Evolutionary conservation across 2,329 filamentous ascomycete genomes (phyloP).

Genomic region (Penicillium sp.): DNA sequence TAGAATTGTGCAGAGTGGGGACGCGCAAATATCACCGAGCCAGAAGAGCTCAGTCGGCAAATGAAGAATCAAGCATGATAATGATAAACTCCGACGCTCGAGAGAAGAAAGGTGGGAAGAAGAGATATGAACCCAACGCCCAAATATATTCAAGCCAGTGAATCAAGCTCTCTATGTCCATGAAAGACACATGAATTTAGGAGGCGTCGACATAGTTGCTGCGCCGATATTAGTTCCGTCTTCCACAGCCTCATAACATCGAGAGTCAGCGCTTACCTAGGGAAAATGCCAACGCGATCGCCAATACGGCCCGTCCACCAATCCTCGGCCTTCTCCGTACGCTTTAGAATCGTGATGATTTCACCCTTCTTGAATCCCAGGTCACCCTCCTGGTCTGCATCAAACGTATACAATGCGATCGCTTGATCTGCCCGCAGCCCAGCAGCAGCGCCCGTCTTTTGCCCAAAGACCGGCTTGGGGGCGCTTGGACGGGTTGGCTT

Average conservation of each 20-base stretch:
- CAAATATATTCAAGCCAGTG: constrained; percentile 16
- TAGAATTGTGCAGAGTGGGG: neutral
- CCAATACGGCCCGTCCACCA: constrained; percentile 97
- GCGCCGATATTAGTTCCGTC: constrained; percentile 9
- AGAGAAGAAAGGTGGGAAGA: constrained; percentile 12
- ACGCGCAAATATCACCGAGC: neutral
- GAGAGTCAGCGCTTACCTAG: constrained; percentile 53
- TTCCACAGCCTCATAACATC: too few species aligned
- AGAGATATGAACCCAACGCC: constrained; percentile 15
- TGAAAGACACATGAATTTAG: constrained; percentile 9
- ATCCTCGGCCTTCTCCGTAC: constrained; percentile 87
- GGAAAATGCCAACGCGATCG: constrained; percentile 82
- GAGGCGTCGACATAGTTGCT: constrained; percentile 39
- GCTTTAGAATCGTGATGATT: constrained; percentile 88
- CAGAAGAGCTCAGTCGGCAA: neutral
- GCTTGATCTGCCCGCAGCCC: constrained; percentile 64
- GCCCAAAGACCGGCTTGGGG: constrained; percentile 76
- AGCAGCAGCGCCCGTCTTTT: constrained; percentile 40
- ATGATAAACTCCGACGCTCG: constrained; percentile 21
- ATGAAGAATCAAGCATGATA: constrained; percentile 7
- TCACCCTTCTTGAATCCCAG: constrained; percentile 97
- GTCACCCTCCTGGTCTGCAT: constrained; percentile 87
- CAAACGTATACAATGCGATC: constrained; percentile 87
- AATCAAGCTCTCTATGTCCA: constrained; percentile 12
- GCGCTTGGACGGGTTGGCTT: constrained; percentile 75